A percentile compares a stretch with the other conserved stretches of the same genome.
Evolutionary conservation across 441 rosid genomes (phyloP).

Genomic region (Brassica balearica): DNA sequence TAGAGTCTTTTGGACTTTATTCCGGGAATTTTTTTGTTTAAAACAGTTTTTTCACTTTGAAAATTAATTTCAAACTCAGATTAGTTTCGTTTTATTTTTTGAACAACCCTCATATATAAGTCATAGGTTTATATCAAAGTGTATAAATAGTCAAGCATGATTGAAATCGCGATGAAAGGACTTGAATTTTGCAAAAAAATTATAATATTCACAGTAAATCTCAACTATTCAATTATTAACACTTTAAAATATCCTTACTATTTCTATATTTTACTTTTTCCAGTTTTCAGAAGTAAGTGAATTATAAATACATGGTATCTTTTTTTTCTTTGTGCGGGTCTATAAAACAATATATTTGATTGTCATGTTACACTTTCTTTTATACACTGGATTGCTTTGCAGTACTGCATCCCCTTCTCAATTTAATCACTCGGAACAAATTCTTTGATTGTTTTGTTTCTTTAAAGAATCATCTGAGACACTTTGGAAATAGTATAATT

Average conservation of each 20-base stretch:
- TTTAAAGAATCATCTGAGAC: constrained; percentile 35
- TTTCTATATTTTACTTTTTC: not conserved
- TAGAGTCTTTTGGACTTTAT: not conserved
- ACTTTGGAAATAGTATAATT: constrained; percentile 27
- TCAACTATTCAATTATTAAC: not conserved
- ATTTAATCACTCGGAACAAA: constrained; percentile 16
- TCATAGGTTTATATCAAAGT: not conserved
- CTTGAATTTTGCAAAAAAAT: not conserved
- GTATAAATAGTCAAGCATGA: not conserved
- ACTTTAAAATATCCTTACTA: not conserved
- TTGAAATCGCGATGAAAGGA: not conserved
- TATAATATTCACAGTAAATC: not conserved
- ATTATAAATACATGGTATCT: not conserved
- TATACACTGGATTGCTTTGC: constrained; percentile 33
- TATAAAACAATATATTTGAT: not conserved
- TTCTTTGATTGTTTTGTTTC: not conserved
- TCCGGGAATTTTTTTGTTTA: not conserved
- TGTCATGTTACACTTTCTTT: not conserved
- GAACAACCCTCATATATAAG: not conserved
- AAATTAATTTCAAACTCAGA: not conserved
- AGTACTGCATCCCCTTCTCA: not conserved
- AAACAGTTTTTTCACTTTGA: not conserved
- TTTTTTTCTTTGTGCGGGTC: not conserved
- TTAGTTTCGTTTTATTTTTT: not conserved
- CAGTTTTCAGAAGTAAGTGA: constrained; percentile 2